These are phyloP conservation scores for Leptomonas seymouri DNA, from an alignment of 208 protist species.

Conservation along the genomic window DNA sequence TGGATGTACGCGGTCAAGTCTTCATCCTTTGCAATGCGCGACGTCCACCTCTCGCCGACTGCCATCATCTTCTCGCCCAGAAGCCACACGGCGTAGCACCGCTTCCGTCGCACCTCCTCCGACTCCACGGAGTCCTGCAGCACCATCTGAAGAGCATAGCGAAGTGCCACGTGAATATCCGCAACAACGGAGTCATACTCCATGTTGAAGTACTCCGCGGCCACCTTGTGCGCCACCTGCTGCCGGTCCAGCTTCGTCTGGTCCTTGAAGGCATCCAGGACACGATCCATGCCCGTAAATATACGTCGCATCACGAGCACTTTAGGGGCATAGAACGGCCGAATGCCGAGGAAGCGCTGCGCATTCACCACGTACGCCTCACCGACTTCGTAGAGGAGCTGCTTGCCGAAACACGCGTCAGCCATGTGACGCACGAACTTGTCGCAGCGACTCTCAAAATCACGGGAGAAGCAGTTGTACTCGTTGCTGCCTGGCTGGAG, in stretches of 20 bases:
- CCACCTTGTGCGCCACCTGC: conserved; percentile 52
- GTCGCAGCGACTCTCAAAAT: conserved; percentile 82
- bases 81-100: conserved; percentile 87
- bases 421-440: conserved; percentile 48
- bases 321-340: conserved; percentile 85
- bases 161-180: conserved; percentile 62
- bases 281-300: conserved; percentile 60
- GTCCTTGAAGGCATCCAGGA: conserved; percentile 58
- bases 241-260: conserved; percentile 40
- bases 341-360: conserved; percentile 81
- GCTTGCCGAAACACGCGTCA: conserved; percentile 80
- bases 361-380: conserved; percentile 76
- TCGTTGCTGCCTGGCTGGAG: conserved; percentile 62
- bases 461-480: conserved; percentile 76
- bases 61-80: conserved; percentile 78
- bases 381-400: conserved; percentile 79
- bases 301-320: conserved; percentile 65
- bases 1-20: conserved; percentile 85
- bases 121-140: conserved; percentile 61
- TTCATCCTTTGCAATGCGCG: conserved; percentile 44
- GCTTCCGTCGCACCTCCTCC: conserved; percentile 59
- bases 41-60: conserved; percentile 54
- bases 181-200: conserved; percentile 85
- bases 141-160: conserved; percentile 76
- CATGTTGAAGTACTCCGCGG: conserved; percentile 86